A percentile compares a stretch with the other conserved stretches of the same genome.
Evolutionary conservation across 2,329 filamentous ascomycete species (phyloP).

Genomic region (Xylaria sp.): DNA sequence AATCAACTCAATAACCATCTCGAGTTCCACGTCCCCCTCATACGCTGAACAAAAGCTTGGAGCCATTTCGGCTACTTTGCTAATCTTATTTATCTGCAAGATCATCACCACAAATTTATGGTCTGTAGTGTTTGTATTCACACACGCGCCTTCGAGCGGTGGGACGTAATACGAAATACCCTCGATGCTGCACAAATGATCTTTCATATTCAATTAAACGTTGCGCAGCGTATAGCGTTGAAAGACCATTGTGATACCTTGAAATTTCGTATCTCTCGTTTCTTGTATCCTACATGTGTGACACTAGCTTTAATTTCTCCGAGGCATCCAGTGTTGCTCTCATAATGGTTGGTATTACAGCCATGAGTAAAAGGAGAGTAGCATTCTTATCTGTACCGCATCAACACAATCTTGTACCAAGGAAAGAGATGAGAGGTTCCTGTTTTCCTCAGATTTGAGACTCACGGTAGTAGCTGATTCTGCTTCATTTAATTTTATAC

Average conservation of each 20-base stretch:
- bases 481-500: conserved; percentile 5
- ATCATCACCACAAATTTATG: no score
- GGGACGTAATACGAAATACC: neutral
- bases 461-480: conserved; percentile 13
- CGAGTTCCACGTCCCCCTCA: no score
- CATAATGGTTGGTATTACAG: conserved; percentile 14
- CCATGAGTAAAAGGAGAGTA: conserved; percentile 25
- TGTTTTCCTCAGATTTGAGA: neutral
- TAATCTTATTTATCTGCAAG: no score
- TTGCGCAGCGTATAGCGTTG: neutral
- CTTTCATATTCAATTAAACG: neutral
- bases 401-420: neutral
- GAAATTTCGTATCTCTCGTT: conserved; percentile 38
- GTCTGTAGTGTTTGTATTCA: no score
- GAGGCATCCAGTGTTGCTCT: conserved; percentile 38
- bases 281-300: conserved; percentile 34
- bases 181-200: neutral
- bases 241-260: neutral
- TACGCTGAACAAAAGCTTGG: no score
- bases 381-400: conserved; percentile 37
- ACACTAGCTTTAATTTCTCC: conserved; percentile 38
- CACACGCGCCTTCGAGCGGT: neutral
- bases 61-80: no score
- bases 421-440: neutral
- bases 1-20: no score